Evolutionary conservation across 2,329 filamentous ascomycete species (phyloP).

Genomic region (Stachybotrys chartarum): DNA sequence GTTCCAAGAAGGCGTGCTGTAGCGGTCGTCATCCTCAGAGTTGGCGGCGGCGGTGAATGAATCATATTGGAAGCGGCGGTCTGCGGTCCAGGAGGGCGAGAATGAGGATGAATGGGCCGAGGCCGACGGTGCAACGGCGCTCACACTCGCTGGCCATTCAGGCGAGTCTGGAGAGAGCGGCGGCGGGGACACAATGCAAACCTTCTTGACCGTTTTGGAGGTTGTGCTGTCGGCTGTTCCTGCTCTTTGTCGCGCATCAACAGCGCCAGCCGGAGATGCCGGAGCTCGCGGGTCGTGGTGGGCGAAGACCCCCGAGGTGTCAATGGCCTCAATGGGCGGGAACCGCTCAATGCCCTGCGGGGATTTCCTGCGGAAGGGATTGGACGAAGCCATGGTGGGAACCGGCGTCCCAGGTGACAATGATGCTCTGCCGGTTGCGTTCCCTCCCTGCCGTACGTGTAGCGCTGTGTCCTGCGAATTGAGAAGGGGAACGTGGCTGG

Average conservation of each 20-base stretch:
- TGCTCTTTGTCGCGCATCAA: slow-evolving; percentile 13
- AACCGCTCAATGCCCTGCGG: slow-evolving; percentile 14
- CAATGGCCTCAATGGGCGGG: slow-evolving; percentile 20
- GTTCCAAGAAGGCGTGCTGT: slow-evolving; percentile 11
- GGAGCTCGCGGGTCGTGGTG: slow-evolving; percentile 15
- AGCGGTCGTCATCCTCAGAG: slow-evolving; percentile 19
- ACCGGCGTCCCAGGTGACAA: background rate
- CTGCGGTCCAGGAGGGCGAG: background rate
- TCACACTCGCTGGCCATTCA: slow-evolving; percentile 20
- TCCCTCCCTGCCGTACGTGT: too few species aligned
- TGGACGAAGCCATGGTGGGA: slow-evolving; percentile 30
- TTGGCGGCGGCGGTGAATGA: slow-evolving; percentile 22
- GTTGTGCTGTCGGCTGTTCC: background rate
- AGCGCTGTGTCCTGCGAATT: too few species aligned
- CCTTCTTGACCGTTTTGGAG: slow-evolving; percentile 56
- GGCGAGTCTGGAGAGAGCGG: slow-evolving; percentile 50
- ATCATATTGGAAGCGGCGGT: slow-evolving; percentile 8
- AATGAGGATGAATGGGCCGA: too few species aligned
- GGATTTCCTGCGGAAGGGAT: slow-evolving; percentile 44
- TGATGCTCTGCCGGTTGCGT: background rate
- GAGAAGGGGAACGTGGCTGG: too few species aligned
- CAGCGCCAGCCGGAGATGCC: slow-evolving; percentile 22
- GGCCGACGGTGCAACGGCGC: background rate
- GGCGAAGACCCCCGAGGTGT: slow-evolving; percentile 14
- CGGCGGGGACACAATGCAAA: slow-evolving; percentile 59